Evolutionary conservation across 257 asterid genomes (phyloP).

Genomic region (Solanum infundibuliforme): DNA sequence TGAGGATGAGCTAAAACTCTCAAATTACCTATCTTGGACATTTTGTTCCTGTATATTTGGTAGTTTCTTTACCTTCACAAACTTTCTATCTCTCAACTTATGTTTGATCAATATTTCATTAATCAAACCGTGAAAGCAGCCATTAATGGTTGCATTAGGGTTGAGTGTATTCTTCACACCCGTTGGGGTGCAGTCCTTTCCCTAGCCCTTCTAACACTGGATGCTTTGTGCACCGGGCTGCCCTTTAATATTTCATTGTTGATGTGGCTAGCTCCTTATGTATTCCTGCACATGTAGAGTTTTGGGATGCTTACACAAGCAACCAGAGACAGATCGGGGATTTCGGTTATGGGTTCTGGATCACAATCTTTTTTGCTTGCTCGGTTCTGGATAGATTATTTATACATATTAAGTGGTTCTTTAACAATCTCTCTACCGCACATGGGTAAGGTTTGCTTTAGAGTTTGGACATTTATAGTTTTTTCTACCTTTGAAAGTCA

Average conservation of each 20-base stretch:
- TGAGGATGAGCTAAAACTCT: constrained; percentile 75
- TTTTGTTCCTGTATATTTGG: constrained; percentile 91
- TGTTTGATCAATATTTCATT: background rate
- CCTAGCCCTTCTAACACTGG: background rate
- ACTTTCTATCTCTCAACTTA: background rate
- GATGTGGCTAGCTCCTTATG: background rate
- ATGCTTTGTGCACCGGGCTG: background rate
- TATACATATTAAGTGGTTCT: background rate
- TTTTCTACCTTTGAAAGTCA: background rate
- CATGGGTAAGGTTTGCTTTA: background rate
- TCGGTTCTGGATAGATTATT: background rate
- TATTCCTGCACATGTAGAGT: background rate
- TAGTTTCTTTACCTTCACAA: constrained; percentile 13
- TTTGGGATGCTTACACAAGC: background rate
- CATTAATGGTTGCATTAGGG: background rate
- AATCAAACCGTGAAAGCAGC: background rate
- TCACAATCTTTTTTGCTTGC: background rate
- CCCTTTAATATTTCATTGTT: background rate
- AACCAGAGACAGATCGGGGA: background rate
- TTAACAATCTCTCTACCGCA: background rate
- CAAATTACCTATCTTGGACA: constrained; percentile 85
- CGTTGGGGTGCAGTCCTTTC: background rate
- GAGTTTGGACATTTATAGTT: background rate
- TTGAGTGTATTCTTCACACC: background rate
- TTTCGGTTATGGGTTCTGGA: background rate